These are phyloP conservation scores for Candida broadrunensis DNA, from an alignment of 805 yeast species.

Conservation along the genomic window DNA sequence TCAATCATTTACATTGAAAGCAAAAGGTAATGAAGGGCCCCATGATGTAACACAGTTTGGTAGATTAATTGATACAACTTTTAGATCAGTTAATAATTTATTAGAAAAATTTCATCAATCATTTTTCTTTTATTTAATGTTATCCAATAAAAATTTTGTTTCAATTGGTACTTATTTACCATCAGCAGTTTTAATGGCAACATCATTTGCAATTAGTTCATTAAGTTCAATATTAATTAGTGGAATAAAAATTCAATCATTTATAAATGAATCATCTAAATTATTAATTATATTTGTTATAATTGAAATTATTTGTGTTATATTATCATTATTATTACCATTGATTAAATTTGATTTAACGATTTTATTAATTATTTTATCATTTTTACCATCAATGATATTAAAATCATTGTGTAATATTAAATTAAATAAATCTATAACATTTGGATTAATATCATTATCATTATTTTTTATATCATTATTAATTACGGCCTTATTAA, in stretches of 20 bases:
- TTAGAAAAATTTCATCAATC: slow-evolving; percentile 97
- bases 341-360: slow-evolving; percentile 15
- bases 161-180: slow-evolving; percentile 94
- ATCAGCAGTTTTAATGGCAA: slow-evolving; percentile 69
- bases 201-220: slow-evolving; percentile 67
- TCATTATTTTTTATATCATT: slow-evolving; percentile 59
- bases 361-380: slow-evolving; percentile 10
- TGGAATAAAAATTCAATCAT: slow-evolving; percentile 22
- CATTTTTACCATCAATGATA: slow-evolving; percentile 11
- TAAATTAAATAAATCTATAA: slow-evolving; percentile 15
- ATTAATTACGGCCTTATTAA: slow-evolving; percentile 67
- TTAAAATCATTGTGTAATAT: slow-evolving; percentile 1
- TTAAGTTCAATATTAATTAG: slow-evolving; percentile 52
- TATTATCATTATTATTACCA: slow-evolving; percentile 25
- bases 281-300: slow-evolving; percentile 25
- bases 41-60: slow-evolving; percentile 90
- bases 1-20: slow-evolving; percentile 81
- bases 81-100: slow-evolving; percentile 86
- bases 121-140: slow-evolving; percentile 83
- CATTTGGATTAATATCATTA: slow-evolving; percentile 40
- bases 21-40: slow-evolving; percentile 54
- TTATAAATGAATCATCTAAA: slow-evolving; percentile 18
- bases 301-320: slow-evolving; percentile 22
- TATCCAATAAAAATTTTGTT: slow-evolving; percentile 77
- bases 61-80: slow-evolving; percentile 79